These are phyloP conservation scores for Capsicum rhomboideum DNA, from an alignment of 257 asterid genomes.

Conservation along the genomic window DNA sequence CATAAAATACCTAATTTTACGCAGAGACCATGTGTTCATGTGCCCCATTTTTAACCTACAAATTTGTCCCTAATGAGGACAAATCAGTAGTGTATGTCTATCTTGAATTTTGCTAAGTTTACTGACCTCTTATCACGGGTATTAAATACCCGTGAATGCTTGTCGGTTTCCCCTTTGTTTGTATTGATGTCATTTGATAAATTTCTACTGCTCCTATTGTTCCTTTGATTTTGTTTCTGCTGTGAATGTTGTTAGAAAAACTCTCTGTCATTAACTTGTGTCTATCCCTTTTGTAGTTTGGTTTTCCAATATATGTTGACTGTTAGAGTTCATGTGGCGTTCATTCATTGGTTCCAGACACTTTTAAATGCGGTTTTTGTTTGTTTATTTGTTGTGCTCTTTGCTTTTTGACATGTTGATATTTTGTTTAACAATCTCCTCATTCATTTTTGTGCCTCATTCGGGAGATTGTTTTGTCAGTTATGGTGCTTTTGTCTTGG, in stretches of 20 bases:
- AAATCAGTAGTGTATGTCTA: not conserved
- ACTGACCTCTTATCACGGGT: not conserved
- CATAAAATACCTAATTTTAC: no score
- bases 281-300: not conserved
- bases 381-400: not conserved
- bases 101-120: not conserved
- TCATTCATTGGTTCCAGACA: not conserved
- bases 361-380: not conserved
- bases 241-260: not conserved
- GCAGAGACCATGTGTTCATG: no score
- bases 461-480: not conserved
- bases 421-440: not conserved
- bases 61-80: not conserved
- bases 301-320: not conserved
- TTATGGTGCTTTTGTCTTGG: slow-evolving; percentile 5
- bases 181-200: not conserved
- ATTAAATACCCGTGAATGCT: not conserved
- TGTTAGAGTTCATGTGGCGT: not conserved
- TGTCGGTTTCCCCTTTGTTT: not conserved
- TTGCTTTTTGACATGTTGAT: not conserved
- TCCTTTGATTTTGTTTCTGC: not conserved
- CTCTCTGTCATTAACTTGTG: not conserved
- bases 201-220: not conserved
- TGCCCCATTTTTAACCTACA: no score
- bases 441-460: not conserved